Conservation (phyloP, 192 early-diverging fungal species). For the Coemansia sp. region DNA sequence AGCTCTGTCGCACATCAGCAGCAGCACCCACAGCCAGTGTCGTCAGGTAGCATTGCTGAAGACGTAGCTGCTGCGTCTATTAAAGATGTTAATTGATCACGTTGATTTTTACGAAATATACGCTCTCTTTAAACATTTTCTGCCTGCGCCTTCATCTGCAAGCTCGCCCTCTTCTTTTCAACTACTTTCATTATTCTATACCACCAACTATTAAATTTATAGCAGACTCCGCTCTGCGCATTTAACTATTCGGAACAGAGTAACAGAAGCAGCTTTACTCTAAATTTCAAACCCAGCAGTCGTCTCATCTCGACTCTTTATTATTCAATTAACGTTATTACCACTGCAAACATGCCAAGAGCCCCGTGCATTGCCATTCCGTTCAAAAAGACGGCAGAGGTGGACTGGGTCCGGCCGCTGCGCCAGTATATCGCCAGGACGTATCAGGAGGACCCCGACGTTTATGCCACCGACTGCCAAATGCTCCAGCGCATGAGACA, state of each 20-base stretch:
- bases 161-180: neutral
- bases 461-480: conserved; percentile 78
- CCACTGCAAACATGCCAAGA: conserved; percentile 21
- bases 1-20: neutral
- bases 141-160: too few species aligned
- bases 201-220: too few species aligned
- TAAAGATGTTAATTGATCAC: neutral
- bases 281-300: neutral
- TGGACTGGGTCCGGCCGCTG: conserved; percentile 86
- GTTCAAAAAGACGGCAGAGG: conserved; percentile 85
- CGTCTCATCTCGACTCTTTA: neutral
- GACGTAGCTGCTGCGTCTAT: conserved; percentile 42
- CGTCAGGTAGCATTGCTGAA: conserved; percentile 31
- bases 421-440: conserved; percentile 75
- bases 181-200: neutral
- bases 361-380: conserved; percentile 57
- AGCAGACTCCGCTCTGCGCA: too few species aligned
- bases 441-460: conserved; percentile 93
- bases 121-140: neutral
- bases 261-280: too few species aligned
- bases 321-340: conserved; percentile 1
- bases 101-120: neutral
- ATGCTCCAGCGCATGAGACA: conserved; percentile 88
- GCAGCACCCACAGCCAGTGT: conserved; percentile 3
- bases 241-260: too few species aligned